phyloP scores from a whole-genome alignment of 176 grass and related monocot genomes.

The Cenchrus americanus region DNA sequence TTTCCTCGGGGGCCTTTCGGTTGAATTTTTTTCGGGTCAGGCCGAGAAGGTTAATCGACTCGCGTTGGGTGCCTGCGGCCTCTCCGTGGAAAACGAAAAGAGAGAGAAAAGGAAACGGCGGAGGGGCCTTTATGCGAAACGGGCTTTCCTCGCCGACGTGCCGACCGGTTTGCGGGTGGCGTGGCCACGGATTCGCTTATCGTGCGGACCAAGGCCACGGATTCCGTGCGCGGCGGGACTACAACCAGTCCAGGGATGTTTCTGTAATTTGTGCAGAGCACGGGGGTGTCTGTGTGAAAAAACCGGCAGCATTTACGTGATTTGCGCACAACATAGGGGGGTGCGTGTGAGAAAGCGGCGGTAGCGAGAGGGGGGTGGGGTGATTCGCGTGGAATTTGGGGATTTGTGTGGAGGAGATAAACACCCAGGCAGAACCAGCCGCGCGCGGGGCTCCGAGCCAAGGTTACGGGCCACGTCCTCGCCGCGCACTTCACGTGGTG shows the following conservation, averaged over 20 bases:
- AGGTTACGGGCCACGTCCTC: constrained; percentile 32
- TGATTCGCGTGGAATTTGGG: constrained; percentile 20
- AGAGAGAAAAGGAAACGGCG: fast-evolving
- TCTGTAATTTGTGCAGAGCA: background rate
- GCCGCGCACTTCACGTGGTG: constrained; percentile 47
- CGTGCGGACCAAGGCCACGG: constrained; percentile 5
- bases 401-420: constrained; percentile 14
- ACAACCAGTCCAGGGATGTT: background rate
- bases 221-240: background rate
- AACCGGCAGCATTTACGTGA: background rate
- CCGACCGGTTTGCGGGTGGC: background rate
- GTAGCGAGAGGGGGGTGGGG: background rate
- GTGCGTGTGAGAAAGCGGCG: too few species aligned
- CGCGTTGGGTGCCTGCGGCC: background rate
- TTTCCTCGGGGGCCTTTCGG: background rate
- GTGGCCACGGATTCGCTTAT: background rate
- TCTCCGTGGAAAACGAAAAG: background rate
- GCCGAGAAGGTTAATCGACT: background rate
- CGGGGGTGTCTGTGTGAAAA: background rate
- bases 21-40: background rate
- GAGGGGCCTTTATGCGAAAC: background rate
- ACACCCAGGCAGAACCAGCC: background rate
- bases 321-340: too few species aligned
- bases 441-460: too few species aligned
- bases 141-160: background rate